Percentiles rank a stretch among this genome's conserved stretches.
phyloP scores from a whole-genome alignment of 768 basidiomycete species.

The Fomitopsis pulvina region DNA sequence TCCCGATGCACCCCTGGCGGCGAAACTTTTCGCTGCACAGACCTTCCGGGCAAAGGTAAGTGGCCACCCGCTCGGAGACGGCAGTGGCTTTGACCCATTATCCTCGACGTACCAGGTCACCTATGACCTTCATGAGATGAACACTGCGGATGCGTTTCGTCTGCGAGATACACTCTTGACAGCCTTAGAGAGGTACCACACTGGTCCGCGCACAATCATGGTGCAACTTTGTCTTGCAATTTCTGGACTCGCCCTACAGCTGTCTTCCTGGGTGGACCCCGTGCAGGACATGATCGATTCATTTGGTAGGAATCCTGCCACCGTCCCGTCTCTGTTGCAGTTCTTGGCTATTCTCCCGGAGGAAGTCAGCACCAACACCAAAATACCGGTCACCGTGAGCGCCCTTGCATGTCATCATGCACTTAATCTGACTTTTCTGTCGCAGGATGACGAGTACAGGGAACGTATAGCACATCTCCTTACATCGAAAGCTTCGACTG shows the following conservation, averaged over 20 bases:
- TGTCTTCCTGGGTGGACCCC: slow-evolving; percentile 78
- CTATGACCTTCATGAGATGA: slow-evolving; percentile 90
- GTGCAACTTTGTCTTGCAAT: slow-evolving; percentile 88
- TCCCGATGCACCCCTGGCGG: slow-evolving; percentile 68
- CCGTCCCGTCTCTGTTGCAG: slow-evolving; percentile 78
- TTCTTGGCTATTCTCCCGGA: slow-evolving; percentile 91
- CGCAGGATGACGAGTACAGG: slow-evolving; percentile 69
- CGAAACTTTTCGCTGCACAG: slow-evolving; percentile 93
- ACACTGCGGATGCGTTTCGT: slow-evolving; percentile 60
- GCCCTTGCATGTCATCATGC: neutral
- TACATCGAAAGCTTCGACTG: slow-evolving; percentile 59
- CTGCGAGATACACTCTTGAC: slow-evolving; percentile 83
- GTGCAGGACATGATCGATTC: slow-evolving; percentile 76
- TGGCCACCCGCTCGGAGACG: slow-evolving; percentile 4
- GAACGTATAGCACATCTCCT: slow-evolving; percentile 57
- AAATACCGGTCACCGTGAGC: slow-evolving; percentile 84
- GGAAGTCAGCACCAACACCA: slow-evolving; percentile 76
- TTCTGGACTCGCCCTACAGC: slow-evolving; percentile 85
- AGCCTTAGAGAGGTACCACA: slow-evolving; percentile 64
- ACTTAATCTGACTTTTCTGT: slow-evolving; percentile 3
- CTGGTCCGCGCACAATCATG: slow-evolving; percentile 78
- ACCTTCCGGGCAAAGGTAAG: slow-evolving; percentile 91
- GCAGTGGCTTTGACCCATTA: neutral
- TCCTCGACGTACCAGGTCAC: slow-evolving; percentile 58
- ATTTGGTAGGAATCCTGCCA: slow-evolving; percentile 79